phyloP scores from a whole-genome alignment of 1,139 yeast genomes.

The Debaryomycetaceae sp. region DNA sequence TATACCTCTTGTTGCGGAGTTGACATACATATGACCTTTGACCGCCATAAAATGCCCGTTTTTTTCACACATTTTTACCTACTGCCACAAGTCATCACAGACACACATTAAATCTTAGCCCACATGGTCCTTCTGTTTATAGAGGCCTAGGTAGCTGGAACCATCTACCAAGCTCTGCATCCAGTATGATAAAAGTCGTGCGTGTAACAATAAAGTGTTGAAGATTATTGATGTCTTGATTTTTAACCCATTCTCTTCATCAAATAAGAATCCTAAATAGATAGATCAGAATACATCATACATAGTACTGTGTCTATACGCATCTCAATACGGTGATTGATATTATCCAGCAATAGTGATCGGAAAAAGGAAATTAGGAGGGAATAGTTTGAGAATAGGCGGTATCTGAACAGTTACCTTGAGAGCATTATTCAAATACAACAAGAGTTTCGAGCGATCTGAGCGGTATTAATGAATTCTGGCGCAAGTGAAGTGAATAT shows the following conservation, averaged over 20 bases:
- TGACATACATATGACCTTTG: constrained; percentile 4
- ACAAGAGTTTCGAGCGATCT: neutral
- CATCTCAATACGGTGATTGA: neutral
- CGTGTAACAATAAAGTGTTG: neutral
- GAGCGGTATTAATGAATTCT: neutral
- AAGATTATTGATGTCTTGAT: neutral
- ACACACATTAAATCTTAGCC: too few relatives aligned
- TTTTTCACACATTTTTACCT: too few relatives aligned
- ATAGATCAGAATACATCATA: neutral
- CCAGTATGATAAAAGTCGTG: neutral
- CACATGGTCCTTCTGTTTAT: too few relatives aligned
- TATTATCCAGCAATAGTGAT: neutral
- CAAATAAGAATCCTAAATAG: neutral
- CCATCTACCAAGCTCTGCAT: too few relatives aligned
- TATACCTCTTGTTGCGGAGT: constrained; percentile 27
- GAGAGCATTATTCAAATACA: neutral
- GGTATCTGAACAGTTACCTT: neutral
- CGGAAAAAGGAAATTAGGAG: neutral
- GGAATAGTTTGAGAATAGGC: neutral
- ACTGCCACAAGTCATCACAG: neutral
- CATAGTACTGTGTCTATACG: neutral
- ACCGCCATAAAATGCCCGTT: neutral
- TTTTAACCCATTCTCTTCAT: neutral
- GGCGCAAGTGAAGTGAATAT: neutral
- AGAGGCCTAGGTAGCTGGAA: too few relatives aligned